These are phyloP conservation scores for Trametes versicolor DNA, from an alignment of 1,284 basidiomycete genomes.

Conservation along the genomic window DNA sequence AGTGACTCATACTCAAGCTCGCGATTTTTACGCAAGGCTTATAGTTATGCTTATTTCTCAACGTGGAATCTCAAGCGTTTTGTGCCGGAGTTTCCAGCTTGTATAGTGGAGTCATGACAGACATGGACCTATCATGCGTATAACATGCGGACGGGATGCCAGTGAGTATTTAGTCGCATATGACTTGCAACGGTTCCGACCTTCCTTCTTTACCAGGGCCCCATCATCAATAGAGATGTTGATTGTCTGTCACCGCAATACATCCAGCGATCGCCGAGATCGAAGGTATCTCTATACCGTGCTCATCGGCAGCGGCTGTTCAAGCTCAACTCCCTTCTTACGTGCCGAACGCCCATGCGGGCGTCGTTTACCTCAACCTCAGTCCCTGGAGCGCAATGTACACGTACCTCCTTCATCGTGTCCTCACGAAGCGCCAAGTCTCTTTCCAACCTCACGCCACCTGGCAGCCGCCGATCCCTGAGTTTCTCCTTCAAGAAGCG, in stretches of 20 bases:
- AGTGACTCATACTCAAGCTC: too few species aligned
- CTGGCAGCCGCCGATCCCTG: slow-evolving; percentile 12
- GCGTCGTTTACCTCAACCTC: slow-evolving; percentile 9
- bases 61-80: too few species aligned
- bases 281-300: neutral
- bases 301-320: neutral
- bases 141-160: neutral
- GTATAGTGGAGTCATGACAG: too few species aligned
- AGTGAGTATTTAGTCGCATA: neutral
- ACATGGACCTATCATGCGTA: too few species aligned
- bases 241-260: neutral
- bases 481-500: slow-evolving; percentile 14
- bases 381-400: slow-evolving; percentile 6
- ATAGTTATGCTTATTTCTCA: too few species aligned
- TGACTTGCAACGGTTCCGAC: neutral
- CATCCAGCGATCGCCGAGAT: neutral
- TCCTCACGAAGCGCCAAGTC: slow-evolving; percentile 3
- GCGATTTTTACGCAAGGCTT: too few species aligned
- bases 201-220: neutral
- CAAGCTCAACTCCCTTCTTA: neutral
- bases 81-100: too few species aligned
- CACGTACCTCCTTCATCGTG: neutral
- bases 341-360: slow-evolving; percentile 5
- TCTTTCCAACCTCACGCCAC: slow-evolving; percentile 1
- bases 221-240: neutral